Evolutionary conservation across 768 basidiomycete genomes (phyloP).

Genomic region (Amanita molliuscula): DNA sequence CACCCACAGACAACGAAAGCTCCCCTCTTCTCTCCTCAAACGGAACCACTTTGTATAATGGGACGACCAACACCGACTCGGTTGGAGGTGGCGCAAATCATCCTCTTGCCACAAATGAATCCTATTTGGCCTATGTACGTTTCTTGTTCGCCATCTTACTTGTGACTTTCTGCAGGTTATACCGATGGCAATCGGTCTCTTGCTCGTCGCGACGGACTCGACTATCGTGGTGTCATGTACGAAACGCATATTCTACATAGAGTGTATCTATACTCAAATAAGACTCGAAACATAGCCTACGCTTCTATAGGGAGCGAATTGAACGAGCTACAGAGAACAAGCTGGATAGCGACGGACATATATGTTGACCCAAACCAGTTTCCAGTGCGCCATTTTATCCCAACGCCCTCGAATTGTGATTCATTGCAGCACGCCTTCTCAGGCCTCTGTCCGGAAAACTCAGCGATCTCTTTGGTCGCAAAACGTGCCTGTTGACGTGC

Average conservation of each 20-base stretch:
- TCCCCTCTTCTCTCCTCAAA: too few species aligned
- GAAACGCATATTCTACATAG: not conserved
- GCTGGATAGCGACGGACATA: constrained; percentile 61
- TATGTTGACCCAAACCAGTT: constrained; percentile 48
- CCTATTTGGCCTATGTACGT: not conserved
- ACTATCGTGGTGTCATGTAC: constrained; percentile 41
- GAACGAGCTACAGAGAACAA: constrained; percentile 51
- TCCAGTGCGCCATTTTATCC: constrained; percentile 31
- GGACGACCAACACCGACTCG: not conserved
- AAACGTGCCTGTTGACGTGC: constrained; percentile 44
- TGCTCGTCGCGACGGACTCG: constrained; percentile 37
- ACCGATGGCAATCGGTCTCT: constrained; percentile 38
- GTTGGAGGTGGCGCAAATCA: not conserved
- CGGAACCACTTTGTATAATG: not conserved
- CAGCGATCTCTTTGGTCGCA: constrained; percentile 58
- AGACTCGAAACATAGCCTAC: constrained; percentile 24
- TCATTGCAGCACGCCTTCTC: not conserved
- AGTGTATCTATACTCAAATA: not conserved
- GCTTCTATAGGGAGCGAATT: constrained; percentile 49
- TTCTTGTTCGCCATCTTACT: not conserved
- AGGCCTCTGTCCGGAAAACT: constrained; percentile 59
- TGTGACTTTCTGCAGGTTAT: constrained; percentile 23
- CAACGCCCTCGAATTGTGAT: not conserved
- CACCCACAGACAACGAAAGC: too few species aligned
- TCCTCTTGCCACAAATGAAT: not conserved